A percentile compares a stretch with the other conserved stretches of the same genome.
Evolutionary conservation across 371 early-diverging fungal genomes (phyloP).

Genomic region (Mucor mucedo): DNA sequence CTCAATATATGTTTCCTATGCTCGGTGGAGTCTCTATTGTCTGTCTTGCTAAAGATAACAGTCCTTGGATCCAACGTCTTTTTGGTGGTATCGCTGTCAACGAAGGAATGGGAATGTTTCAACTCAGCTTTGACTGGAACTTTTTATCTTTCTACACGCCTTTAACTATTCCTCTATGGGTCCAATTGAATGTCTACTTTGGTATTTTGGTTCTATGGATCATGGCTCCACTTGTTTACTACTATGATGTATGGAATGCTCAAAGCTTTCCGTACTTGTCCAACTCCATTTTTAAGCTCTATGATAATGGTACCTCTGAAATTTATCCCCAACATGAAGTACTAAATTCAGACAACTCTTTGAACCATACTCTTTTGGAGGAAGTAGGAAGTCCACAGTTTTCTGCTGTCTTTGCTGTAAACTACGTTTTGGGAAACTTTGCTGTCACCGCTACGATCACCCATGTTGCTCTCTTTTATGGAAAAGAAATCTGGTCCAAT

Average conservation of each 20-base stretch:
- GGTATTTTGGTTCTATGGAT: conserved; percentile 49
- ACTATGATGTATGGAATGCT: conserved; percentile 52
- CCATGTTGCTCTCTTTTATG: conserved; percentile 55
- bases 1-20: conserved; percentile 53
- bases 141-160: conserved; percentile 55
- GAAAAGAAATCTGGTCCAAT: conserved; percentile 28
- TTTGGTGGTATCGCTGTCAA: conserved; percentile 54
- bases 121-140: conserved; percentile 60
- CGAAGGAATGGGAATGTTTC: conserved; percentile 57
- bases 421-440: conserved; percentile 44
- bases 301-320: conserved; percentile 28
- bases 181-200: conserved; percentile 44
- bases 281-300: conserved; percentile 39
- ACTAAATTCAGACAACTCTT: conserved; percentile 39
- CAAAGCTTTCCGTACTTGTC: conserved; percentile 51
- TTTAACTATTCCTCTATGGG: conserved; percentile 71
- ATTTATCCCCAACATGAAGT: conserved; percentile 48
- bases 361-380: conserved; percentile 42
- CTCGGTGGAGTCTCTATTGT: conserved; percentile 56
- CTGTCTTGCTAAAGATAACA: conserved; percentile 44
- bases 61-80: conserved; percentile 55
- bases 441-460: conserved; percentile 57
- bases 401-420: conserved; percentile 30
- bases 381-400: conserved; percentile 47
- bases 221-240: conserved; percentile 42